Conservation (phyloP, 169 alveolate species). For the Plasmodium billcollinsi region DNA sequence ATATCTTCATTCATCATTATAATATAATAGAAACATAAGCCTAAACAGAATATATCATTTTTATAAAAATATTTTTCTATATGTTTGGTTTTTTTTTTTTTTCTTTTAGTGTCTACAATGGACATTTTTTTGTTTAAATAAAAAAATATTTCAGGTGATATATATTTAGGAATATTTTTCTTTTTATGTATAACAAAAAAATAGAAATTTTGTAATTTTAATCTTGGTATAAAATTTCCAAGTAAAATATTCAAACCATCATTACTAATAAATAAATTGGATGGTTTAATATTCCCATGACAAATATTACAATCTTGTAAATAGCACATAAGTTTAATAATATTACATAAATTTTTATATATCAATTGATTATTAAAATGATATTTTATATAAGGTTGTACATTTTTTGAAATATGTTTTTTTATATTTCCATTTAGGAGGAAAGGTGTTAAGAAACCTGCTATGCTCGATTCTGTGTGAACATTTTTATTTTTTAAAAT, state of each 20-base stretch:
- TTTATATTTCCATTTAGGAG: conserved; percentile 41
- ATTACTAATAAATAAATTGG: conserved; percentile 42
- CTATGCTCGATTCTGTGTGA: conserved; percentile 6
- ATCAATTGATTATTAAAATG: conserved; percentile 17
- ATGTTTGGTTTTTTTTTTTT: conserved; percentile 14
- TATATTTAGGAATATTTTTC: conserved; percentile 32
- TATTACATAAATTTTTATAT: conserved; percentile 25
- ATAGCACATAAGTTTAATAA: conserved; percentile 47
- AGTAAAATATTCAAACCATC: conserved; percentile 32
- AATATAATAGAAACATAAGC: conserved; percentile 60
- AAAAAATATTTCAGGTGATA: conserved; percentile 50
- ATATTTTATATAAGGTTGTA: conserved; percentile 28
- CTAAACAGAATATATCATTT: conserved; percentile 63
- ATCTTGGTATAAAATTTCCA: conserved; percentile 57
- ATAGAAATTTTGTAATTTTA: conserved; percentile 29
- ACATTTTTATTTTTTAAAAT: conserved; percentile 11
- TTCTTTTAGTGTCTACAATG: conserved; percentile 1
- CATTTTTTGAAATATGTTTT: conserved; percentile 23
- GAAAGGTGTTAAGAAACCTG: conserved; percentile 68
- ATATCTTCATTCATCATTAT: conserved; percentile 62
- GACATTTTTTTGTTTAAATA: conserved; percentile 39
- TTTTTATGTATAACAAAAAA: conserved; percentile 43
- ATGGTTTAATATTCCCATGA: conserved; percentile 66
- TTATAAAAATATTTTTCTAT: conserved; percentile 32
- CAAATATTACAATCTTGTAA: conserved; percentile 29